Evolutionary conservation across 495 filamentous ascomycete genomes (phyloP).

Genomic region (Talaromyces adpressus): DNA sequence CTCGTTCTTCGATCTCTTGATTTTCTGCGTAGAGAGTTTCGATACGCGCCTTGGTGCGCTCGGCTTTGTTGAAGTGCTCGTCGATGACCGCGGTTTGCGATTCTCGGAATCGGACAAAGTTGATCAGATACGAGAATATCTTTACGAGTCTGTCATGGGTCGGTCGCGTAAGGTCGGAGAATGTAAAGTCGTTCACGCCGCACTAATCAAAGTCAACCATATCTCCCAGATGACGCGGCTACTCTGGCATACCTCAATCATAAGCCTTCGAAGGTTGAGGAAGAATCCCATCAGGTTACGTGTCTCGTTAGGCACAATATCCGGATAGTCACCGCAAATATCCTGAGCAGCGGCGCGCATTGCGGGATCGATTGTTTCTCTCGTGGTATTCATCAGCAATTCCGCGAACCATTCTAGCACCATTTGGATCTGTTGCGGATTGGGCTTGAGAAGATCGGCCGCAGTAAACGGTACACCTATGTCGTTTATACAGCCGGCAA

Average conservation of each 20-base stretch:
- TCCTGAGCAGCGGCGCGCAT: slow-evolving; percentile 88
- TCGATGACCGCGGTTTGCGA: slow-evolving; percentile 79
- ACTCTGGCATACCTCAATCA: slow-evolving; percentile 51
- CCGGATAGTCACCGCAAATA: slow-evolving; percentile 71
- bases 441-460: slow-evolving; percentile 90
- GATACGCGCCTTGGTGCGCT: slow-evolving; percentile 76
- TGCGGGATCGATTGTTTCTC: slow-evolving; percentile 85
- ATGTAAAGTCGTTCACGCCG: slow-evolving; percentile 87
- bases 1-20: slow-evolving; percentile 69
- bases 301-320: slow-evolving; percentile 78
- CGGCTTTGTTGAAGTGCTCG: slow-evolving; percentile 83
- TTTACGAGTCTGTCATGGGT: slow-evolving; percentile 80
- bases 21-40: slow-evolving; percentile 82
- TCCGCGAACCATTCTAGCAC: slow-evolving; percentile 97
- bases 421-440: slow-evolving; percentile 87
- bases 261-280: slow-evolving; percentile 62
- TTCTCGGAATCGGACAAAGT: slow-evolving; percentile 95
- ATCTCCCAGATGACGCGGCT: neutral
- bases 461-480: slow-evolving; percentile 82
- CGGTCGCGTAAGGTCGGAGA: slow-evolving; percentile 81
- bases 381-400: slow-evolving; percentile 82
- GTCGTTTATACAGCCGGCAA: slow-evolving; percentile 93
- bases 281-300: slow-evolving; percentile 93
- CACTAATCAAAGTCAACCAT: slow-evolving; percentile 42
- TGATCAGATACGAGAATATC: slow-evolving; percentile 94